Conservation (phyloP, 139 green algal species). For the Helicosporidium sp. region DNA sequence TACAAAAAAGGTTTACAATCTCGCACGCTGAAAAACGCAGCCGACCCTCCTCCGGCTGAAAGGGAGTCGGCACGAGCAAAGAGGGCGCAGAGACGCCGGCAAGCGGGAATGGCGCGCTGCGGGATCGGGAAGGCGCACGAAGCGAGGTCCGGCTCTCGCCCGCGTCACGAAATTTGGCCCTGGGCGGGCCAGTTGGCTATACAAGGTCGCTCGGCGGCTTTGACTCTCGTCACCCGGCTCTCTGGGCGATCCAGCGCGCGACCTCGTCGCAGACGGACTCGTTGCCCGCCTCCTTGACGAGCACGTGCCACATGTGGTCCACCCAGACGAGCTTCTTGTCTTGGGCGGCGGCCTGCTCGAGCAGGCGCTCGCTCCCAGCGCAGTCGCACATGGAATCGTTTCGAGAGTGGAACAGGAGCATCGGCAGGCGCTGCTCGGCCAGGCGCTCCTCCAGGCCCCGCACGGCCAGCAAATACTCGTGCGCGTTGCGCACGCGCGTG, state of each 20-base stretch:
- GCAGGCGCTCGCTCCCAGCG: conserved; percentile 30
- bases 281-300: conserved; percentile 39
- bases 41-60: no score
- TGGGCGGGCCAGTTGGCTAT: no score
- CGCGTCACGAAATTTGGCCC: no score
- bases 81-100: no score
- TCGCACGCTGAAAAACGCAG: no score
- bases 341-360: conserved; percentile 9
- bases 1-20: no score
- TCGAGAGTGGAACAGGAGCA: conserved; percentile 37
- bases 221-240: no score
- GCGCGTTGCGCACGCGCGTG: conserved; percentile 19
- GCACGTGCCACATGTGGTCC: conserved; percentile 42
- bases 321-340: conserved; percentile 45
- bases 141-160: no score
- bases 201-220: no score
- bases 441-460: conserved; percentile 17
- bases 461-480: conserved; percentile 30
- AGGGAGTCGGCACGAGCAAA: no score
- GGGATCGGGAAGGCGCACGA: no score
- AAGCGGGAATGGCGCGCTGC: no score
- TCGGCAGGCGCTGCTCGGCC: conserved; percentile 19
- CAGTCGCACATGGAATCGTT: conserved; percentile 43
- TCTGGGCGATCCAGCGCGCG: conserved; percentile 19
- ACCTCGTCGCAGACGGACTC: conserved; percentile 20